A percentile compares a stretch with the other conserved stretches of the same genome.
Evolutionary conservation across 805 yeast species (phyloP).

Genomic region (Wickerhamiella parazyma): DNA sequence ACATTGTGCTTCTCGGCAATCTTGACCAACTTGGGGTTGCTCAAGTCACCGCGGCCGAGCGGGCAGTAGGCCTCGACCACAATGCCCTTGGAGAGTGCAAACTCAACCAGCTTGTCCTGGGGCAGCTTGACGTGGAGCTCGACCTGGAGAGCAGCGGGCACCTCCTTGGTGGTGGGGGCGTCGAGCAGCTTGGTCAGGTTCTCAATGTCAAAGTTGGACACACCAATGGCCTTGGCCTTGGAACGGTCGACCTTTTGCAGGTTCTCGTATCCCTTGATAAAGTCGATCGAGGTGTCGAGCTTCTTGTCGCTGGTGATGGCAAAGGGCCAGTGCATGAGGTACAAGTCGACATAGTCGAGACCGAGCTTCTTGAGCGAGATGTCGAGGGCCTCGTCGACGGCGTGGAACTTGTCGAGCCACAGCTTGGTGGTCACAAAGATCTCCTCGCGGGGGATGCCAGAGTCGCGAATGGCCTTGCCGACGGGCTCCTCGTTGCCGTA

Average conservation of each 20-base stretch:
- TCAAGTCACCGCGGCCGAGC: slow-evolving; percentile 52
- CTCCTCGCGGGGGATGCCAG: slow-evolving; percentile 34
- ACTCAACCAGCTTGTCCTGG: slow-evolving; percentile 44
- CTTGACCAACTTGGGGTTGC: slow-evolving; percentile 39
- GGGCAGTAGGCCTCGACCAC: slow-evolving; percentile 67
- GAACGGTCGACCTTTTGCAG: slow-evolving; percentile 45
- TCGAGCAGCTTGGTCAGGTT: slow-evolving; percentile 38
- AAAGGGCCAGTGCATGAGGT: slow-evolving; percentile 57
- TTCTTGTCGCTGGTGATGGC: slow-evolving; percentile 21
- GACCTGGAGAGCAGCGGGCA: slow-evolving; percentile 62
- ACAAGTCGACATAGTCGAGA: slow-evolving; percentile 51
- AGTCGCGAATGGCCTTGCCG: slow-evolving; percentile 38
- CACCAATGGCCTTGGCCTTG: slow-evolving; percentile 56
- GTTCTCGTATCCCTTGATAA: slow-evolving; percentile 45
- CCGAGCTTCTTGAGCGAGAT: slow-evolving; percentile 38
- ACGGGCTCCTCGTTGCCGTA: slow-evolving; percentile 57
- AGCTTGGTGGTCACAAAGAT: slow-evolving; percentile 53
- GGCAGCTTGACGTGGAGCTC: slow-evolving; percentile 66
- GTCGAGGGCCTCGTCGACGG: slow-evolving; percentile 37
- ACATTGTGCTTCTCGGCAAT: slow-evolving; percentile 44
- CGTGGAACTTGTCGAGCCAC: slow-evolving; percentile 31
- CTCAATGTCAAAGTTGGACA: slow-evolving; percentile 52
- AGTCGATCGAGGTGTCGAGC: slow-evolving; percentile 18
- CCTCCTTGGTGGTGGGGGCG: slow-evolving; percentile 25
- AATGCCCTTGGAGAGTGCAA: slow-evolving; percentile 39